Base-by-base conservation (phyloP, 2,329 filamentous ascomycete species). In the Magnaporthales sp. region DNA sequence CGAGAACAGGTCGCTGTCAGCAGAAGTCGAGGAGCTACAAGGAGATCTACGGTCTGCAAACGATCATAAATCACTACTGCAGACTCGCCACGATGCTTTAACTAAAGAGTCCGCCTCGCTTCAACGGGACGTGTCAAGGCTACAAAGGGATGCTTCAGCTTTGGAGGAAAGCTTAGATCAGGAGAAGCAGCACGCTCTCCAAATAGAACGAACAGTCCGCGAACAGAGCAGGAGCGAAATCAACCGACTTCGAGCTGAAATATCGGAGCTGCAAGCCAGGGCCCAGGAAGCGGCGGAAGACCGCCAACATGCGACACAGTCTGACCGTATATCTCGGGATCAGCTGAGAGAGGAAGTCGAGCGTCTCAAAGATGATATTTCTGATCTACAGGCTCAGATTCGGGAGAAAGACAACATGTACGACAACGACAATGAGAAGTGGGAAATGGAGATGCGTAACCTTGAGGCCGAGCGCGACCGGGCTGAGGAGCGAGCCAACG, bases 371-470 rank as follows among this genome's bases (percentile, higher is more conserved):
- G 79, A 83, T 69, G 84, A 91, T 75, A 87, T 89, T 26, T 87
- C 84, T 65, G 80, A 83, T 66, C 79, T 91, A 4, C 86, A 89
- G 67, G 84, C 86, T 24, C 85, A 89, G 69, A 81, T 91, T 32
- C 84, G 87, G 70, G 87, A 91, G 70, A 90, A 88, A 70, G 87
- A 91, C 71, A 89, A 88, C 63, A 80, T 89, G 51, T 89, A 89
- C 76, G 87, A 89, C 67, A 86, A 89, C 67, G 88, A 91, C 72
- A 86, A 84, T 74, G 89, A 92, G 69, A 87, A 88, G 71, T 92
- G 90, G 89, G 87, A 90, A 66, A 85, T 83, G 8, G 86, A 89
- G 72, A 88, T 83, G 72, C 84, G 86, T 38, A 84, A 83, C 56
- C 78, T 93, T 1, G 85, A 91, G 71, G 81, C 87, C 1, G 87